Percentiles rank a stretch among this genome's conserved stretches.
These are phyloP conservation scores for Starmerella vaccinii DNA, from an alignment of 805 yeast genomes.

Conservation along the genomic window DNA sequence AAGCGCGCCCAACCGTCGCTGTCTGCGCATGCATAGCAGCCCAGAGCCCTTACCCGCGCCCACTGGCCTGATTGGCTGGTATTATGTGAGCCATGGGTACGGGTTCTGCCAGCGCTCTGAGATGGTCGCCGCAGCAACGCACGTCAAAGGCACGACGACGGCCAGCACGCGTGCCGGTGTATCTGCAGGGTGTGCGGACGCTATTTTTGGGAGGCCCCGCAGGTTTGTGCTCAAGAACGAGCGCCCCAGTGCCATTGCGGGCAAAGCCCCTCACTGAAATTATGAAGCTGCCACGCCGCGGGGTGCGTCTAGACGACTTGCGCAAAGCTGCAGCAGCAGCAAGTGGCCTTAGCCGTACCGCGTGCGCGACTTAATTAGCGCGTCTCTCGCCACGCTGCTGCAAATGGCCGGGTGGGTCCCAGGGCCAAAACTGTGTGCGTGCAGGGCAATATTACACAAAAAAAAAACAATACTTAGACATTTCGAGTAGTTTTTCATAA, in stretches of 20 bases:
- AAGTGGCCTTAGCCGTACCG: background rate
- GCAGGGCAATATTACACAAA: no score
- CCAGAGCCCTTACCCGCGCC: slow-evolving; percentile 2
- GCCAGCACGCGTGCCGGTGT: background rate
- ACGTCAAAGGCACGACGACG: background rate
- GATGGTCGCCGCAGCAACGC: slow-evolving; percentile 1
- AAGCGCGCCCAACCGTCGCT: slow-evolving; percentile 7
- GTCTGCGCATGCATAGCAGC: slow-evolving; percentile 3
- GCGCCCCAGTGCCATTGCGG: no score
- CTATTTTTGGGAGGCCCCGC: no score
- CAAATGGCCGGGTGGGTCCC: no score
- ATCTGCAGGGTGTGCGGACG: background rate
- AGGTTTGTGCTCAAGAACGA: no score
- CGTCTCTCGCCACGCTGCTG: background rate
- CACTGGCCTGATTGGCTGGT: background rate
- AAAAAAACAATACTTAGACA: no score
- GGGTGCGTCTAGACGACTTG: background rate
- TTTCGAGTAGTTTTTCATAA: no score
- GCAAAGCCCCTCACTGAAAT: no score
- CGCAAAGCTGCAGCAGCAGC: background rate
- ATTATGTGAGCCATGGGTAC: background rate
- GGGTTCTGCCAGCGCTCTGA: background rate
- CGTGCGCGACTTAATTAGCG: background rate
- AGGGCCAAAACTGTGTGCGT: no score
- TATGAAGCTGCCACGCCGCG: no score